phyloP scores from a whole-genome alignment of 2,329 filamentous ascomycete genomes.

The Fusarium domesticum region DNA sequence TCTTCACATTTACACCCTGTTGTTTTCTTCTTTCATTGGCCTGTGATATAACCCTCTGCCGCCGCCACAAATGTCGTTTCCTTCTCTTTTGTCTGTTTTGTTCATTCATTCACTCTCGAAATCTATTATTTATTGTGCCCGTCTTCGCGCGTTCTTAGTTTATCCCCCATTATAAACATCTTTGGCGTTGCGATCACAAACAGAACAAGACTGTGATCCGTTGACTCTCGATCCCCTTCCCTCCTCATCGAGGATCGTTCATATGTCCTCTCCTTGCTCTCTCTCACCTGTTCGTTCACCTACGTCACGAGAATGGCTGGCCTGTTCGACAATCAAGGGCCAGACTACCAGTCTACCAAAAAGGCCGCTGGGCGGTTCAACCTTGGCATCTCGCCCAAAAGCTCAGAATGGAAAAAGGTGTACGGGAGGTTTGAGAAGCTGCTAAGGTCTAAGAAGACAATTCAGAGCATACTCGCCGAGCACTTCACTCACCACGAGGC shows the following conservation, averaged over 20 bases:
- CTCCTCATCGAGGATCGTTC: background rate
- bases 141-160: background rate
- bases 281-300: background rate
- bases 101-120: slow-evolving; percentile 9
- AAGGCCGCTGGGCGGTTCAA: slow-evolving; percentile 14
- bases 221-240: background rate
- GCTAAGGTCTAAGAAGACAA: slow-evolving; percentile 22
- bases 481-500: slow-evolving; percentile 37
- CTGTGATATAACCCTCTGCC: slow-evolving; percentile 15
- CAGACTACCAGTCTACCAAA: slow-evolving; percentile 1
- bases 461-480: slow-evolving; percentile 33
- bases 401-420: slow-evolving; percentile 26
- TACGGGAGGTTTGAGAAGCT: slow-evolving; percentile 31
- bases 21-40: background rate
- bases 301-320: background rate
- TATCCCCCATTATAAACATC: background rate
- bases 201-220: background rate
- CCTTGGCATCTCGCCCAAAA: slow-evolving; percentile 23
- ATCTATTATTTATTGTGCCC: background rate
- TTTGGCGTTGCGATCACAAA: background rate
- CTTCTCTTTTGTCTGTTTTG: background rate
- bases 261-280: background rate
- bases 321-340: background rate
- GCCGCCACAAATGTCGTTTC: slow-evolving; percentile 1
- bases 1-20: background rate